Percentiles rank a stretch among this genome's conserved stretches.
phyloP scores from a whole-genome alignment of 2,329 filamentous ascomycete genomes.

The Fusarium continuum region DNA sequence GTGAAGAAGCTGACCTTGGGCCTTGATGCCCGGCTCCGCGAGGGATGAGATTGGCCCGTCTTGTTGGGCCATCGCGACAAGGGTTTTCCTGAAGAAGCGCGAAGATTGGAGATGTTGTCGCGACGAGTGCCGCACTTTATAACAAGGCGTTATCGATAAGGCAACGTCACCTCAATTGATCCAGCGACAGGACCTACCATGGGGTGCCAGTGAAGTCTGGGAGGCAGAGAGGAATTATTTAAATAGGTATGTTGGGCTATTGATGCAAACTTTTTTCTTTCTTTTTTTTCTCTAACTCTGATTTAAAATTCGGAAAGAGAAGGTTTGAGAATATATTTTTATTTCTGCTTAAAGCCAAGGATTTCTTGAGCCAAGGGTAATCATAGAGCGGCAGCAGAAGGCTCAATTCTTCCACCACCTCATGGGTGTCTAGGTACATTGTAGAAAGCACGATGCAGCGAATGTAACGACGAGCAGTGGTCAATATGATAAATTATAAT shows the following conservation, averaged over 20 bases:
- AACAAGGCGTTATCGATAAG: slow-evolving; percentile 22
- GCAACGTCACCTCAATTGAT: too few species aligned
- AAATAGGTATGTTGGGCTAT: too few species aligned
- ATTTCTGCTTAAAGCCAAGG: too few species aligned
- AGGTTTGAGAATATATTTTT: too few species aligned
- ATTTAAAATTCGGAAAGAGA: too few species aligned
- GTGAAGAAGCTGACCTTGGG: slow-evolving; percentile 66
- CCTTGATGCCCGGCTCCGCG: slow-evolving; percentile 71
- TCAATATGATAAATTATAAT: slow-evolving; percentile 30
- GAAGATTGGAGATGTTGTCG: slow-evolving; percentile 6
- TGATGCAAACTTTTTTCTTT: too few species aligned
- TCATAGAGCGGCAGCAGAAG: not conserved
- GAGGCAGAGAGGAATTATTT: too few species aligned
- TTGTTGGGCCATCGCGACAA: slow-evolving; percentile 44
- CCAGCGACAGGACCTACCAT: too few species aligned
- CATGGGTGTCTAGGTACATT: slow-evolving; percentile 3
- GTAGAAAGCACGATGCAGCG: slow-evolving; percentile 2
- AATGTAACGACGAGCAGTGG: slow-evolving; percentile 9
- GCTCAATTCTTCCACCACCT: too few species aligned
- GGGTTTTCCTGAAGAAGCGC: not conserved
- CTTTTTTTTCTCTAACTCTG: too few species aligned
- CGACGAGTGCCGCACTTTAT: slow-evolving; percentile 11
- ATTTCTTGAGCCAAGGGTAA: too few species aligned
- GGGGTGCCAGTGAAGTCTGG: too few species aligned
- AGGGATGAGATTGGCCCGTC: slow-evolving; percentile 59